Conservation (phyloP, 2,329 filamentous ascomycete species). For the Chalara sp. region DNA sequence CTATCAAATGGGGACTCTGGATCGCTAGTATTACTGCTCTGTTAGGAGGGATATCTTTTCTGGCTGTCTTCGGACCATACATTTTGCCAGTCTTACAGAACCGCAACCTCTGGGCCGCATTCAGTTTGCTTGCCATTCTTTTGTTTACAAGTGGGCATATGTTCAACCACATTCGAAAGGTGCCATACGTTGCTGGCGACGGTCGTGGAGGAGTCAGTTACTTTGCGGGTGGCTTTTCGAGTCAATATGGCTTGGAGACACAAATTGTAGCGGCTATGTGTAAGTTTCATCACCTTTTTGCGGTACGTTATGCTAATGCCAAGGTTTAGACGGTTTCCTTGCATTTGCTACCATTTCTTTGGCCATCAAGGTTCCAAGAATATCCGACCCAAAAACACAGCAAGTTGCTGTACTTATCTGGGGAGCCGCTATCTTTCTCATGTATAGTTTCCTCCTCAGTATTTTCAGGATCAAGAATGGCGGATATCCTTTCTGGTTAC, state of each 20-base stretch:
- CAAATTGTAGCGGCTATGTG: conserved; percentile 92
- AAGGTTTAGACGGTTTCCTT: conserved; percentile 60
- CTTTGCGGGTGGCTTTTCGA: conserved; percentile 88
- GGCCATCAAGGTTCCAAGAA: conserved; percentile 86
- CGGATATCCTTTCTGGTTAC: conserved; percentile 89
- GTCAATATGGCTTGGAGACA: conserved; percentile 88
- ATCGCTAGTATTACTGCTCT: conserved; percentile 60
- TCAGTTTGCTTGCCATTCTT: conserved; percentile 82
- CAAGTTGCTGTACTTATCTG: conserved; percentile 76
- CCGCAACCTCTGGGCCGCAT: conserved; percentile 87
- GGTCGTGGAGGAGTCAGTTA: conserved; percentile 82
- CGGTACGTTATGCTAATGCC: conserved; percentile 5
- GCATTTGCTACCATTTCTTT: conserved; percentile 89
- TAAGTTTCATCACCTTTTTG: conserved; percentile 42
- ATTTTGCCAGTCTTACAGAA: conserved; percentile 77
- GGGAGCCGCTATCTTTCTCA: conserved; percentile 67
- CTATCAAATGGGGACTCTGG: conserved; percentile 80
- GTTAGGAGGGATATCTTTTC: conserved; percentile 61
- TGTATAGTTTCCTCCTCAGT: conserved; percentile 92
- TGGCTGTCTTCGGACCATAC: conserved; percentile 70
- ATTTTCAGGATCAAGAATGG: conserved; percentile 93
- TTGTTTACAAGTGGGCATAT: conserved; percentile 96
- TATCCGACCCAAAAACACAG: conserved; percentile 69
- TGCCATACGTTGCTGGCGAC: conserved; percentile 84
- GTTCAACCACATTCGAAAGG: conserved; percentile 98